A percentile compares a stretch with the other conserved stretches of the same genome.
Evolutionary conservation across 805 yeast species (phyloP).

Genomic region (Lipomyces spencermartinsiae): DNA sequence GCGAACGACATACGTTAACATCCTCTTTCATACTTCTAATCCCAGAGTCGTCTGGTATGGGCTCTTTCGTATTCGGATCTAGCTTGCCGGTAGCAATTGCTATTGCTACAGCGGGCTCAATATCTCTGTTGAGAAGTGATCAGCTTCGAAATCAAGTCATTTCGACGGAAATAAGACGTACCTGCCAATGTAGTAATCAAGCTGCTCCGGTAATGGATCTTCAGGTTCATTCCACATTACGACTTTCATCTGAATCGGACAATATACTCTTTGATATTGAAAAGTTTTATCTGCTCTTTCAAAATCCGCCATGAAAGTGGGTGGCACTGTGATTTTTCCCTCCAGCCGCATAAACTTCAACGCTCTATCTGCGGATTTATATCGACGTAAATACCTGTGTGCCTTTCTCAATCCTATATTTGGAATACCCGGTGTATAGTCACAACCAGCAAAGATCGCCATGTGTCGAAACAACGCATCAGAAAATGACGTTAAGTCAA

Average conservation of each 20-base stretch:
- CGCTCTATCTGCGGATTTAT: slow-evolving; percentile 60
- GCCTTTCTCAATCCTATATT: slow-evolving; percentile 85
- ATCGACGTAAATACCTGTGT: slow-evolving; percentile 60
- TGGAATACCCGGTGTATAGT: slow-evolving; percentile 85
- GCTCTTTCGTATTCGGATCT: slow-evolving; percentile 65
- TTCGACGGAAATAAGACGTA: slow-evolving; percentile 10
- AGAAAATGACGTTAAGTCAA: slow-evolving; percentile 58
- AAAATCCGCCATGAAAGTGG: slow-evolving; percentile 64
- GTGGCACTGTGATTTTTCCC: slow-evolving; percentile 64
- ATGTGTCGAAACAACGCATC: slow-evolving; percentile 69
- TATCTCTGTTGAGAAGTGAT: slow-evolving; percentile 30
- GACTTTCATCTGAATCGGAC: slow-evolving; percentile 61
- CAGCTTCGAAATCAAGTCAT: not conserved
- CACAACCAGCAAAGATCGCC: slow-evolving; percentile 96
- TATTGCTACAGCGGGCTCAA: slow-evolving; percentile 57
- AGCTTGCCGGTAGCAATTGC: slow-evolving; percentile 68
- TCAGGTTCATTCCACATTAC: slow-evolving; percentile 64
- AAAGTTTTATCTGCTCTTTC: slow-evolving; percentile 77
- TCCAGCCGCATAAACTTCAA: slow-evolving; percentile 63
- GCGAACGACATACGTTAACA: not conserved
- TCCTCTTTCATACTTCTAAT: not conserved
- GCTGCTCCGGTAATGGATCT: slow-evolving; percentile 40
- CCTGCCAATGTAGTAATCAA: slow-evolving; percentile 47
- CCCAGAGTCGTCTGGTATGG: slow-evolving; percentile 41
- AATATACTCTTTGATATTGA: slow-evolving; percentile 81